Evolutionary conservation across 208 protist species (phyloP).

Genomic region (Crithidia fasciculata): DNA sequence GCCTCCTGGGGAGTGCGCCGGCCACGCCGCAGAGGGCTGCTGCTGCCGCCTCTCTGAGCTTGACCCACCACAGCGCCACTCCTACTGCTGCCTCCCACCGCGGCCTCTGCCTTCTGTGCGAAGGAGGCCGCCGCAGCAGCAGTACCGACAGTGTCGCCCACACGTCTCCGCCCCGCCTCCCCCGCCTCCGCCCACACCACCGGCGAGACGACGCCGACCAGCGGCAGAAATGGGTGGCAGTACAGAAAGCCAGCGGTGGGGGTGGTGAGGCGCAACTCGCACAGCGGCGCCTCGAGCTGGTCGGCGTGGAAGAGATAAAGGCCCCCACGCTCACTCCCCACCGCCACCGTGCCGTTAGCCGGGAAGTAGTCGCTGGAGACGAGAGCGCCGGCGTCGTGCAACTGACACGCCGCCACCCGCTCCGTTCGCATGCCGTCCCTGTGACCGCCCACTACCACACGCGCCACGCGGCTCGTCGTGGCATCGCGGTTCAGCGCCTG

Average conservation of each 20-base stretch:
- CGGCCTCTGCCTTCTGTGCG: too few species aligned
- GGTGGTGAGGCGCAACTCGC: constrained; percentile 37
- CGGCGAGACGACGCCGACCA: constrained; percentile 66
- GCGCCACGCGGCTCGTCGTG: constrained; percentile 21
- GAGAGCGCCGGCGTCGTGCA: constrained; percentile 60
- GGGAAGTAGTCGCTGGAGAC: constrained; percentile 80
- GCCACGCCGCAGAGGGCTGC: not conserved
- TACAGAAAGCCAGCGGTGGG: constrained; percentile 54
- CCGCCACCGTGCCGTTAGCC: constrained; percentile 58
- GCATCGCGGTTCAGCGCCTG: constrained; percentile 33
- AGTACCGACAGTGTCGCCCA: not conserved
- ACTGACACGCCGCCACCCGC: constrained; percentile 32
- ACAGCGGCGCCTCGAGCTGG: constrained; percentile 52
- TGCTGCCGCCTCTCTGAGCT: not conserved
- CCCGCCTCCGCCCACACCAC: constrained; percentile 19
- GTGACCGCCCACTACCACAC: constrained; percentile 36
- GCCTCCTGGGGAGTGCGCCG: not conserved
- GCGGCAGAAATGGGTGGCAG: constrained; percentile 79
- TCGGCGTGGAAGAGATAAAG: constrained; percentile 58
- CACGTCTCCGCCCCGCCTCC: constrained; percentile 2
- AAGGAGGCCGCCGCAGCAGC: not conserved
- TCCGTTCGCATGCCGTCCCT: constrained; percentile 43
- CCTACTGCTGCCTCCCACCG: too few species aligned
- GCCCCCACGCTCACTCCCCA: constrained; percentile 52
- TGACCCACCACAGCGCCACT: not conserved